These are phyloP conservation scores for Hypholoma fasciculare DNA, from an alignment of 768 basidiomycete species.

Conservation along the genomic window DNA sequence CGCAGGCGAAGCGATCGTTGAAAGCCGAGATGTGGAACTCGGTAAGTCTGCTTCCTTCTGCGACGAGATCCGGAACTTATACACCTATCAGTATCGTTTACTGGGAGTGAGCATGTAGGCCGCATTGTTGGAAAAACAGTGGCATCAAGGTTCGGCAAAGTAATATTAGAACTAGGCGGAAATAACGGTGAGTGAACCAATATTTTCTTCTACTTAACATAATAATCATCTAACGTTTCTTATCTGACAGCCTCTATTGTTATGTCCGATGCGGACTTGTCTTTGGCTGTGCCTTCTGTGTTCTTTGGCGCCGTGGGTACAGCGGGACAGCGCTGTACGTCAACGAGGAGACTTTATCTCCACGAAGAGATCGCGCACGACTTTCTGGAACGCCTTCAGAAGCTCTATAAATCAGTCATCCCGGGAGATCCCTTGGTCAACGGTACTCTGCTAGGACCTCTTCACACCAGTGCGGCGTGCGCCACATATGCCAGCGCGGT, in stretches of 20 bases:
- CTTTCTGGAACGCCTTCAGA: constrained; percentile 75
- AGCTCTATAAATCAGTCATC: constrained; percentile 67
- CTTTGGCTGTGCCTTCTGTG: constrained; percentile 85
- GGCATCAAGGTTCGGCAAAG: constrained; percentile 86
- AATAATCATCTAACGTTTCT: constrained; percentile 17
- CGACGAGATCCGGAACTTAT: constrained; percentile 7
- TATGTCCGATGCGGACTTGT: constrained; percentile 91
- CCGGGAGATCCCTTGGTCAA: constrained; percentile 86
- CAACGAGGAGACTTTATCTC: constrained; percentile 87
- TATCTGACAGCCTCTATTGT: constrained; percentile 74
- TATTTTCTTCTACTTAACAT: constrained; percentile 6
- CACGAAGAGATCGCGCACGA: constrained; percentile 76
- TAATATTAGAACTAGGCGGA: constrained; percentile 89
- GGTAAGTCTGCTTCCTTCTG: constrained; percentile 38
- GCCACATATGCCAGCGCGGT: constrained; percentile 64
- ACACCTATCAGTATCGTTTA: constrained; percentile 76
- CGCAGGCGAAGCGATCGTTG: constrained; percentile 76
- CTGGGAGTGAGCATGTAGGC: constrained; percentile 89
- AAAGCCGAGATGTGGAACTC: constrained; percentile 73
- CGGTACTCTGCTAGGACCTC: constrained; percentile 79
- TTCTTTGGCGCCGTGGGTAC: constrained; percentile 93
- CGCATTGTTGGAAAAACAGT: constrained; percentile 86
- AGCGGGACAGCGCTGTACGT: constrained; percentile 80
- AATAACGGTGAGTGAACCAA: constrained; percentile 74
- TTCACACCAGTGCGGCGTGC: constrained; percentile 76